Base-by-base conservation (phyloP, 2,329 filamentous ascomycete genomes). In the Colletotrichum trifolii region DNA sequence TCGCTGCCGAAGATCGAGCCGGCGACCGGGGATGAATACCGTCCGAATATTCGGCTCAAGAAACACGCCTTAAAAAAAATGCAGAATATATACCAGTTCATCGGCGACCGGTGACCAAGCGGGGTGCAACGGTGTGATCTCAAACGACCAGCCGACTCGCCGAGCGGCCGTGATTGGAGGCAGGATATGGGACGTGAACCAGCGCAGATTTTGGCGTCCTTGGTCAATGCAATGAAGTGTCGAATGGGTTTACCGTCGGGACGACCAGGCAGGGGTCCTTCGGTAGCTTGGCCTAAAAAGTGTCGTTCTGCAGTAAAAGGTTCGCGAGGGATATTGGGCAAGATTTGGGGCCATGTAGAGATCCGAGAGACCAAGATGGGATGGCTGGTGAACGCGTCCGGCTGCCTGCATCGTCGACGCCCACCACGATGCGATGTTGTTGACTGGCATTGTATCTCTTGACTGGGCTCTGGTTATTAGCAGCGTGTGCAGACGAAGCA, bases 341-440 rank as follows among this genome's bases (percentile, higher is more conserved):
- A 40, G 36, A 25, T 8, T n/a, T n/a, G 8, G 43, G 15, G 15
- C 25, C 43, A 17, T 17, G 9, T 7, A 33, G 15, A 17, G n/a
- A 35, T 25, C 25, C 25, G 50, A 46, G 10, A 13, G 6, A 25
- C 25, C 25, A 25, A 25, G 34, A 50, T 46, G 50, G 50, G 50
- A 50, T 15, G 34, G 33, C 61, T 50, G 58, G 57, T 61, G 62
- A 55, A 50, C 15, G 38, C 38, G 12, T 49, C 39, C 56, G 34
- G 45, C 45, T 33, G 35, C 40, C 39, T 54, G 46, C 46, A 47
- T 62, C 34, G 50, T 36, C 52, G 17, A 56, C 46, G n/a, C 52
- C 46, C 47, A 56, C 47, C 36, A 33, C 8, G 35, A 11, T 33
- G 8, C 48, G 46, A 52, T 56, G 3, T 61, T 39, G 39, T 39